Base-by-base conservation (phyloP, 371 early-diverging fungal species). In the Apophysomyces elegans region DNA sequence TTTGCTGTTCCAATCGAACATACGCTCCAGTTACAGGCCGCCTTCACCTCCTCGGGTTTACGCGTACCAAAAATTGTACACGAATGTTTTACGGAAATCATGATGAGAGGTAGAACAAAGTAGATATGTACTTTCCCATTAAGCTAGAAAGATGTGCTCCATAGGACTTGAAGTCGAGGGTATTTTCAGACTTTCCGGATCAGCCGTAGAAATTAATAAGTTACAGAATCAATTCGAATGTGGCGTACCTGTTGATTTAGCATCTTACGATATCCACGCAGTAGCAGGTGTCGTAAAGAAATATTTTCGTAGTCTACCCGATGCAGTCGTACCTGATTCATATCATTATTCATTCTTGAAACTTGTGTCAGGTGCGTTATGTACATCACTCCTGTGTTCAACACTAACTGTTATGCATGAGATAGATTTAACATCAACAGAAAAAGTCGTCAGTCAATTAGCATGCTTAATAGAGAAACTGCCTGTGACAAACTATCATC, bases 161-260 rank as follows among this genome's bases (percentile, higher is more conserved):
- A 4, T 62, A 73, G 80, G 80, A 2, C 68, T 80, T 35, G 44
- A 67, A 11, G 68, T 76, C n/a, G 78, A 80, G 72, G 81, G 81
- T 2, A 58, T 82, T 26, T 82, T 82, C 68, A 78, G 83, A 26
- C 61, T 82, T 59, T 82, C 83, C 32, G 83, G 83, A 38, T 72
- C 83, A 45, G 74, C 78, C 16, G 69, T 73, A 8, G 78, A 77
- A 59, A 80, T 82, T 13, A 63, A 57, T 32, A 54, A 45, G 21
- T 68, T 83, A 13, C 68, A 80, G 59, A 59, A 66, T 12, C 65
- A 66, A 37, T 76, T 79, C n/a, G 72, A 78, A 37, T 45, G 38
- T 21, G 77, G 75, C 57, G 75, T 76, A 41, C 14, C 56, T 7
- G 50, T 82, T 13, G 73, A 80, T 61, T 47, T 79, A 8, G 16